Base-by-base conservation (phyloP, 805 yeast genomes). In the Pichia occidentalis region DNA sequence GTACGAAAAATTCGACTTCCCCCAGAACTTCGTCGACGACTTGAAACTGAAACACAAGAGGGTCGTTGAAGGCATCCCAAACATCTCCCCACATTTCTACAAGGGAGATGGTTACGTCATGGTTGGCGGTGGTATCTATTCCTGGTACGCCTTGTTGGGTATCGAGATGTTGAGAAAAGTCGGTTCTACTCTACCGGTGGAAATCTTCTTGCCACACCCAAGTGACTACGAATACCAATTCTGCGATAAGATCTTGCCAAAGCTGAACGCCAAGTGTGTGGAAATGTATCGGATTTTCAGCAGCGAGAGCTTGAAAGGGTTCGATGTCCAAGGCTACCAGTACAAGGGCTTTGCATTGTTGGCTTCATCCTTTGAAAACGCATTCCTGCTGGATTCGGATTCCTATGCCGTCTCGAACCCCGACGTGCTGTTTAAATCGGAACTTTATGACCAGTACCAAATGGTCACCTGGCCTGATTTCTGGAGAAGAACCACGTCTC, bases 401-500 rank as follows among this genome's bases (percentile, higher is more conserved):
- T 77, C 81, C 46, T 69, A 78, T 43, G 87, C 94, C 0, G 72
- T 80, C 3, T 69, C 67, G 49, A 68, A 77, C 10, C 80, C 90
- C 3, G 83, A 77, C 47, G 54, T 57, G 14, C 53, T 84, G 17
- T 81, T 85, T 54, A 62, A 61, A 4, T 58, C 70, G 10, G 75
- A 76, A 31, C 77, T 85, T 1, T 85, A 72, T 59, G 45, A 51
- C 13, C 55, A 67, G 10, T 60, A 65, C 42, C 75, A 79, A 41
- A 59, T 75, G 55, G 60, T 78, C 19, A 56, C 77, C 19, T 85
- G 94, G 90, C 94, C 95, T 2, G 95, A 85, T 59, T 85, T 78
- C 57, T 85, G 95, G 95, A 73, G 80, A 57, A 70, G 95, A 47
- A 77, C 88, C 6, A 83, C 88, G 1, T 73, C 84, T 1, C 95